These are phyloP conservation scores for Colletotrichum acutatum DNA, from an alignment of 2,329 filamentous ascomycete species.

Conservation along the genomic window DNA sequence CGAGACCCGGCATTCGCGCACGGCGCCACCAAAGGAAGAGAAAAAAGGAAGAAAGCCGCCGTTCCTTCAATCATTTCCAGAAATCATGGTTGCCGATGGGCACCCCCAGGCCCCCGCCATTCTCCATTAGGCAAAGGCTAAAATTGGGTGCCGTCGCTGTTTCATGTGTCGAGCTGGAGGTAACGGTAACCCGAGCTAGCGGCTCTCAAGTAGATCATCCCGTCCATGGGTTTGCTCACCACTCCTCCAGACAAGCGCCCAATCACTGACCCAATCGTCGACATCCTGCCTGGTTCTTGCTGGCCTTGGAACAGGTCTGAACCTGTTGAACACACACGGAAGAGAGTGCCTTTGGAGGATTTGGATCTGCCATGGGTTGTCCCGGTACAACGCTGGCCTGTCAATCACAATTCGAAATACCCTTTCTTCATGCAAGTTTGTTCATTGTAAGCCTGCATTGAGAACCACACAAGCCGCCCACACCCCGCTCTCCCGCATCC, in stretches of 20 bases:
- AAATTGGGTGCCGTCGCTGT: conserved; percentile 23
- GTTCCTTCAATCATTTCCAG: background rate
- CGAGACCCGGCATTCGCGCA: background rate
- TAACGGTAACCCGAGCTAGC: conserved; percentile 29
- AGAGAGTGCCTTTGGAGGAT: too few species aligned
- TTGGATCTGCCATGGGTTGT: background rate
- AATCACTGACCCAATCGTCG: conserved; percentile 8
- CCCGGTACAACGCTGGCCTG: background rate
- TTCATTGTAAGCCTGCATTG: background rate
- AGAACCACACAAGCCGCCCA: background rate
- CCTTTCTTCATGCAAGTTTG: background rate
- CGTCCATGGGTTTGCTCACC: too few species aligned
- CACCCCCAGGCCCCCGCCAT: background rate
- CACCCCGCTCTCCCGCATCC: background rate
- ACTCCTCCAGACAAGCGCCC: conserved; percentile 3
- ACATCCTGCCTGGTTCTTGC: background rate
- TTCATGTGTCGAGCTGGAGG: conserved; percentile 27
- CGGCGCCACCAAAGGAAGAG: background rate
- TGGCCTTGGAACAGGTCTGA: background rate
- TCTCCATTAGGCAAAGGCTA: conserved; percentile 2
- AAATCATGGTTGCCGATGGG: background rate
- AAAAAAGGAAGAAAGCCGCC: background rate
- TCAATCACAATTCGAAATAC: background rate
- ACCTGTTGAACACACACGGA: too few species aligned
- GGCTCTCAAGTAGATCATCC: conserved; percentile 30